Conservation (phyloP, 2,329 filamentous ascomycete species). For the Teratosphaeriaceae sp. region DNA sequence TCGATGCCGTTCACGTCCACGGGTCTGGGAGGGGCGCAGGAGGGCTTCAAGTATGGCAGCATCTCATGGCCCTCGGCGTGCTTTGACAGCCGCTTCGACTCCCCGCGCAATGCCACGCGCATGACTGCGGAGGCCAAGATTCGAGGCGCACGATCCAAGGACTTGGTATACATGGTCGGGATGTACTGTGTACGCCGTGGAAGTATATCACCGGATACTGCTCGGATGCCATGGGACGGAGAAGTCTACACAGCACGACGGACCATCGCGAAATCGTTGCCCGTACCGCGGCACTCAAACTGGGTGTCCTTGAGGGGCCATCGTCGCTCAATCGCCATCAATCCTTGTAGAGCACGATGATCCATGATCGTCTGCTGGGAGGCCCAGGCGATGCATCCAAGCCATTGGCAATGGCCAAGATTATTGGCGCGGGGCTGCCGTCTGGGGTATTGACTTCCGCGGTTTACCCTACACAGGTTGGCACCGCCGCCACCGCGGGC, state of each 20-base stretch:
- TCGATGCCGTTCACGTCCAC: background rate
- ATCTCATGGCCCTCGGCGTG: background rate
- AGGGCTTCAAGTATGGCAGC: background rate
- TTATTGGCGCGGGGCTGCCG: background rate
- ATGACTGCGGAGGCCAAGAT: background rate
- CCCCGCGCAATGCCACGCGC: background rate
- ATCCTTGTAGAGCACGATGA: too few species aligned
- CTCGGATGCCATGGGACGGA: background rate
- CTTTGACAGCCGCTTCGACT: background rate
- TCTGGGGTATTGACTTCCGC: background rate
- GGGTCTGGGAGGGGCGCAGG: background rate
- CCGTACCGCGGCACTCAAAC: too few species aligned
- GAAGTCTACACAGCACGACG: background rate
- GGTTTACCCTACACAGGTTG: background rate
- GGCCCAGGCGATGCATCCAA: background rate
- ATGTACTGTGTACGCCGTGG: background rate
- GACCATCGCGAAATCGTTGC: too few species aligned
- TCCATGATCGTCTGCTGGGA: too few species aligned
- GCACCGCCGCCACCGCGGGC: too few species aligned
- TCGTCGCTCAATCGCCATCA: too few species aligned
- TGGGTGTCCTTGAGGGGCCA: too few species aligned
- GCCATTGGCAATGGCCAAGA: background rate
- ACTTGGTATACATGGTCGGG: background rate
- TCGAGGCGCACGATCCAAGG: background rate
- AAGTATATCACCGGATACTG: background rate